These are phyloP conservation scores for Tetrahymena malaccensis DNA, from an alignment of 73 alveolate species.

Conservation along the genomic window DNA sequence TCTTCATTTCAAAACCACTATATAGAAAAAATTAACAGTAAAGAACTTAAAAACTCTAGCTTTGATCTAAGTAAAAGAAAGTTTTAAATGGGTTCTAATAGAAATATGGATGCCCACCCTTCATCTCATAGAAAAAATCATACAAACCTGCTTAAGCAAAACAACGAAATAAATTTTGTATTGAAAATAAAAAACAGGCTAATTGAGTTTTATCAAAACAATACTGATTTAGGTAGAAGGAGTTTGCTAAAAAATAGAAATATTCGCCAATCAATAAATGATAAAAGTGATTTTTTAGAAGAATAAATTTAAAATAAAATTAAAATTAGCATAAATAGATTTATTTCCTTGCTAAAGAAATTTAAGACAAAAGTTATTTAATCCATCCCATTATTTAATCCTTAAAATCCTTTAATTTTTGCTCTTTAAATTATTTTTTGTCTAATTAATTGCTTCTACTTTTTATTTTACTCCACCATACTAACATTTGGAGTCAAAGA, in stretches of 20 bases:
- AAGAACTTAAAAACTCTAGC: background rate
- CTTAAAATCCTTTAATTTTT: background rate
- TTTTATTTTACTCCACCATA: background rate
- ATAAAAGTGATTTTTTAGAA: background rate
- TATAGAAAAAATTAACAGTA: too few relatives aligned
- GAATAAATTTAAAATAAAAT: background rate
- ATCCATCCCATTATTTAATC: background rate
- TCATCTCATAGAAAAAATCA: too few relatives aligned
- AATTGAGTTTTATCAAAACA: background rate
- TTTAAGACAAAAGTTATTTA: background rate
- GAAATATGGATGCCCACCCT: too few relatives aligned
- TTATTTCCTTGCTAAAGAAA: background rate
- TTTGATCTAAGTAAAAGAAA: background rate
- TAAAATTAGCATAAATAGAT: background rate
- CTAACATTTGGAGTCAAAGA: background rate
- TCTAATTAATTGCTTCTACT: background rate
- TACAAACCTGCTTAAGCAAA: background rate
- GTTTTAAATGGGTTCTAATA: background rate
- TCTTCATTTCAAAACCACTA: too few relatives aligned
- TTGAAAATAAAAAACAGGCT: background rate
- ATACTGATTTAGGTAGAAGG: background rate
- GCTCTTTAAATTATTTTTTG: background rate
- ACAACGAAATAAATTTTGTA: background rate
- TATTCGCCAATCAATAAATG: background rate
- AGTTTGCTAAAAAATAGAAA: background rate